Percentiles rank a stretch among this genome's conserved stretches.
phyloP scores from a whole-genome alignment of 2,329 filamentous ascomycete genomes.

The Fusarium coffeatum region DNA sequence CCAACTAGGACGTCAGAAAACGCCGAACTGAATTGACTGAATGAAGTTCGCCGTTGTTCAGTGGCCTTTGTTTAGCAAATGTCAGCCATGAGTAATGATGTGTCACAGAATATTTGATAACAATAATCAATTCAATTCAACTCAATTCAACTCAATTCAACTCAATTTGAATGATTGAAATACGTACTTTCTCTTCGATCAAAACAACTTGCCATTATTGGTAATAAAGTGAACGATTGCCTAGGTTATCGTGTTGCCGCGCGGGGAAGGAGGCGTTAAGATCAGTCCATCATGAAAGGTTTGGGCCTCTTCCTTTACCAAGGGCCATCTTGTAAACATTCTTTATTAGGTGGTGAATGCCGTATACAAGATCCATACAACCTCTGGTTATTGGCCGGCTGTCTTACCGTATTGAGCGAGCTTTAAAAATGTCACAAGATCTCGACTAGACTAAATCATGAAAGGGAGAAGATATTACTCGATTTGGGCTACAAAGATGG shows the following conservation, averaged over 20 bases:
- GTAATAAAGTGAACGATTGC: background rate
- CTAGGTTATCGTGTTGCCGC: conserved; percentile 13
- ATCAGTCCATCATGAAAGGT: conserved; percentile 12
- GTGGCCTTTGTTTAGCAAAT: background rate
- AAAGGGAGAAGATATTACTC: background rate
- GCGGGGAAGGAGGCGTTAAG: background rate
- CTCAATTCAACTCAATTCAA: conserved; percentile 28
- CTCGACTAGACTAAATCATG: background rate
- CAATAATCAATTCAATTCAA: conserved; percentile 34
- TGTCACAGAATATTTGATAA: conserved; percentile 23
- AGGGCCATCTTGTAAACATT: background rate
- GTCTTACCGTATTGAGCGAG: background rate
- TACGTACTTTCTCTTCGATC: background rate
- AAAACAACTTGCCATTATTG: background rate
- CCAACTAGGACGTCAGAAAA: conserved; percentile 64
- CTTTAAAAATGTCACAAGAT: background rate
- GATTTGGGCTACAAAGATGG: background rate
- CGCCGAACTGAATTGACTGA: conserved; percentile 12
- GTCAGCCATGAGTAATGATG: background rate
- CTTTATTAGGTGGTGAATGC: background rate
- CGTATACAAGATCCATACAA: background rate
- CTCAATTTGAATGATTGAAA: conserved; percentile 8
- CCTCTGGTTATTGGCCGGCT: background rate
- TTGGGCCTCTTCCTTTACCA: conserved; percentile 15
- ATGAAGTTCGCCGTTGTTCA: background rate